A percentile compares a stretch with the other conserved stretches of the same genome.
phyloP scores from a whole-genome alignment of 2,329 filamentous ascomycete genomes.

The Sclerotinia trifoliorum region DNA sequence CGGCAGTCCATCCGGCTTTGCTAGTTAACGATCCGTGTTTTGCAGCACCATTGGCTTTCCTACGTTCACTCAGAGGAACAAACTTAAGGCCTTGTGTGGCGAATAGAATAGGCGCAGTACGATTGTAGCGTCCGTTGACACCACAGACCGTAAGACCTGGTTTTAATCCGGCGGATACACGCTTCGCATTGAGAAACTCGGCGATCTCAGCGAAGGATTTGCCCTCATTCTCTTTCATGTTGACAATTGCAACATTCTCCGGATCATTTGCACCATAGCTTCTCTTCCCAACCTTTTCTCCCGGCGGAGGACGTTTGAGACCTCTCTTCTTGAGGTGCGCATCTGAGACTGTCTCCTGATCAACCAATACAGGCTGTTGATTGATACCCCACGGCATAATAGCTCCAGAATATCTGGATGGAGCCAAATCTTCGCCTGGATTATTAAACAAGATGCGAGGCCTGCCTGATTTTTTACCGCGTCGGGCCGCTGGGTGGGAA shows the following conservation, averaged over 20 bases:
- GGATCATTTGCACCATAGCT: slow-evolving; percentile 38
- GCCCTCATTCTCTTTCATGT: slow-evolving; percentile 33
- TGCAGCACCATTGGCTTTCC: slow-evolving; percentile 14
- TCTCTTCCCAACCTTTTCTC: slow-evolving; percentile 30
- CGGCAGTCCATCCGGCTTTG: slow-evolving; percentile 26
- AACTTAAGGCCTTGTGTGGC: slow-evolving; percentile 33
- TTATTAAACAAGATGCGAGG: slow-evolving; percentile 11
- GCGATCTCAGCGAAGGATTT: slow-evolving; percentile 33
- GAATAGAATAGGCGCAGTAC: slow-evolving; percentile 39
- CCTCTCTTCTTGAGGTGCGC: slow-evolving; percentile 35
- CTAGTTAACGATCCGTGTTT: slow-evolving; percentile 8
- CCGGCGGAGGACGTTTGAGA: slow-evolving; percentile 25
- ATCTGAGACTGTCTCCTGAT: slow-evolving; percentile 28
- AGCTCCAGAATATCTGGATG: slow-evolving; percentile 32
- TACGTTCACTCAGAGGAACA: slow-evolving; percentile 30
- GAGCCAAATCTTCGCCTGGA: slow-evolving; percentile 20
- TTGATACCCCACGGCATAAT: slow-evolving; percentile 30
- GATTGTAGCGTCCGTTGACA: slow-evolving; percentile 37
- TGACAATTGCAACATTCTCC: slow-evolving; percentile 39
- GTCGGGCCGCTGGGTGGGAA: slow-evolving; percentile 2
- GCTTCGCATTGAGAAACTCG: slow-evolving; percentile 30
- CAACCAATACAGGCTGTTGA: slow-evolving; percentile 26
- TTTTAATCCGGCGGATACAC: slow-evolving; percentile 27
- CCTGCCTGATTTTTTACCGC: not conserved
- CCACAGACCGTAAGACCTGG: slow-evolving; percentile 32